Evolutionary conservation across 2,329 filamentous ascomycete species (phyloP), one percentile per base, ranked within the genome.

Genomic region (Penicillium sp.): DNA sequence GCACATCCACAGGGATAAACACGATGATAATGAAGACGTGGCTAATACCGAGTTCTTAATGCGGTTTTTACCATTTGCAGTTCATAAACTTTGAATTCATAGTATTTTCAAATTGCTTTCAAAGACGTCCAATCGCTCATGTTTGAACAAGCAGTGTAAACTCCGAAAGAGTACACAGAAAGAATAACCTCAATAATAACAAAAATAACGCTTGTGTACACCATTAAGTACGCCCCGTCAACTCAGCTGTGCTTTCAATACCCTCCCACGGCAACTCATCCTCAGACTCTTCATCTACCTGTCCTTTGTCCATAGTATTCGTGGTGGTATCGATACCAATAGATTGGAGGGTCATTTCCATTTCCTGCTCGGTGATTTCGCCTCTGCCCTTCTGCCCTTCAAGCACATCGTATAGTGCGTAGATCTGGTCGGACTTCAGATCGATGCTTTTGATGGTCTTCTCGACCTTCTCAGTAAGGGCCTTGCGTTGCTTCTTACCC

Each of bases 391-490:
- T 88, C 66, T 91, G 87, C 5, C 86, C 88, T 68, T 92, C 88
- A 0, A 93, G 76, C 1, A 93, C 88, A 66, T 95, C 89, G 60
- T 91, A 88, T 12, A 95, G 75, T 37, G 82, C 80, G 70, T 95
- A 95, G 37, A 95, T 84, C 67, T 91, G 87, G 53, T 88, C 85
- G 24, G 83, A 82, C 70, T 91, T 89, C 62, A 80, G 78, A 61
- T 90, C 86, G 23, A 89, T 80, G 45, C 80, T 78, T 53, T 78
- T 77, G 37, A 86, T 73, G 18, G 89, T 63, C 20, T 73, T 74
- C 53, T 83, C 77, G 31, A 92, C 84, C 48, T 79, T 79, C 25
- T 74, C 75, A 25, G 81, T 78, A 46, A 90, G 68, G 3, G 73
- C 71, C 53, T 83, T 79, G 52, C 88, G 81, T 59, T 84, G 81